phyloP scores from a whole-genome alignment of 1,284 basidiomycete genomes.

The Ceratobasidium sp. region DNA sequence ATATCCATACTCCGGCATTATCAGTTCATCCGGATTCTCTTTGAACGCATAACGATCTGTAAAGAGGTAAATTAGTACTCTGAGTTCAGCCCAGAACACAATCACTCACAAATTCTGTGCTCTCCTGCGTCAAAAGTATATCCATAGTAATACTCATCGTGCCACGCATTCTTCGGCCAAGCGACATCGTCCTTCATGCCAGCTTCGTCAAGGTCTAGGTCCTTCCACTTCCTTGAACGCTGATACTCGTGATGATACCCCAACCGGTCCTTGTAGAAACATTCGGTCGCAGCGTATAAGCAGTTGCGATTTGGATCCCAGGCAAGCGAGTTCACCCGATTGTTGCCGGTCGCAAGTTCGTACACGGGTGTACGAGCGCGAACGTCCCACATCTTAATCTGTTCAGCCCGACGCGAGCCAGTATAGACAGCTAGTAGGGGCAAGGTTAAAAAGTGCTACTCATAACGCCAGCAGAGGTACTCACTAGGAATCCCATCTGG shows the following conservation, averaged over 20 bases:
- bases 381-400: conserved; percentile 40
- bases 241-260: conserved; percentile 40
- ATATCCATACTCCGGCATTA: conserved; percentile 40
- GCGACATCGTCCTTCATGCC: conserved; percentile 4
- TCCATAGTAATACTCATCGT: conserved; percentile 8
- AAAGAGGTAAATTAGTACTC: background rate
- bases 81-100: background rate
- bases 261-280: conserved; percentile 7
- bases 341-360: conserved; percentile 43
- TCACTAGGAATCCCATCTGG: conserved; percentile 22
- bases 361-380: conserved; percentile 31
- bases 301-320: conserved; percentile 19
- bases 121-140: conserved; percentile 25
- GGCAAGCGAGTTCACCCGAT: conserved; percentile 23
- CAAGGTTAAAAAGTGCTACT: background rate
- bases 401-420: background rate
- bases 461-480: background rate
- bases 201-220: background rate
- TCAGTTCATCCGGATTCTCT: conserved; percentile 18
- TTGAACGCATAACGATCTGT: conserved; percentile 43
- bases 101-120: conserved; percentile 29
- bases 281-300: conserved; percentile 34
- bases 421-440: conserved; percentile 16
- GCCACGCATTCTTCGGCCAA: conserved; percentile 15
- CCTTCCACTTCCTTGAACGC: background rate